phyloP scores from a whole-genome alignment of 495 filamentous ascomycete species.

The Talaromyces stipitatus region DNA sequence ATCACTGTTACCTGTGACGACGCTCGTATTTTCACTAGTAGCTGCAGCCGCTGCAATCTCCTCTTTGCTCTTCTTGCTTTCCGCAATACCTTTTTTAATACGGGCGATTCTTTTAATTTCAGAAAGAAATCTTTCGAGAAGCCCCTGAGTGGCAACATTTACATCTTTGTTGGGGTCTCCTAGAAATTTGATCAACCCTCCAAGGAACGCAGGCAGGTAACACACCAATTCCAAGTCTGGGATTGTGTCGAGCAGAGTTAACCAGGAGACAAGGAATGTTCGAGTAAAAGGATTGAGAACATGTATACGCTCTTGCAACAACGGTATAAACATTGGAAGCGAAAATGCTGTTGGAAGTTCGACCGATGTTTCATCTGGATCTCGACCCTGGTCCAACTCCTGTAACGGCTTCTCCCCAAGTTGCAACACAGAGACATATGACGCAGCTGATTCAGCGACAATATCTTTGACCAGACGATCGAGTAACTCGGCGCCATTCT shows the following conservation, averaged over 20 bases:
- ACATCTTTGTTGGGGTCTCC: conserved; percentile 90
- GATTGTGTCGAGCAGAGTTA: conserved; percentile 90
- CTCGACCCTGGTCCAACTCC: conserved; percentile 38
- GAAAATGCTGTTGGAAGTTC: conserved; percentile 86
- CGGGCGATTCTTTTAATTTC: conserved; percentile 94
- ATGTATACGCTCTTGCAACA: conserved; percentile 86
- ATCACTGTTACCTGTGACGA: conserved; percentile 41
- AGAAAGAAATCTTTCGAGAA: conserved; percentile 83
- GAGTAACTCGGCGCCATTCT: conserved; percentile 94
- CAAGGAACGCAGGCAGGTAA: conserved; percentile 86
- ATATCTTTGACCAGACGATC: conserved; percentile 98
- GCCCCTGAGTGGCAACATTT: conserved; percentile 80
- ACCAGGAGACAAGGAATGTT: conserved; percentile 93
- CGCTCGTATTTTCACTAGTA: conserved; percentile 56
- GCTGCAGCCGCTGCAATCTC: conserved; percentile 58
- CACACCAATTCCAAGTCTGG: conserved; percentile 93
- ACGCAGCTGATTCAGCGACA: conserved; percentile 90
- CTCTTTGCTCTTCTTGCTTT: conserved; percentile 66
- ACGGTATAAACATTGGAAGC: conserved; percentile 80
- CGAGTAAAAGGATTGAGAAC: conserved; percentile 91
- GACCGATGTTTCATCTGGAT: conserved; percentile 35
- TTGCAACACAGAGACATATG: conserved; percentile 85
- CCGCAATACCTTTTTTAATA: conserved; percentile 85
- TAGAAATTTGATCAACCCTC: conserved; percentile 84
- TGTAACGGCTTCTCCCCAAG: conserved; percentile 32